Percentiles rank a stretch among this genome's conserved stretches.
These are phyloP conservation scores for Manihot esculenta DNA, from an alignment of 441 rosid genomes.

Conservation along the genomic window DNA sequence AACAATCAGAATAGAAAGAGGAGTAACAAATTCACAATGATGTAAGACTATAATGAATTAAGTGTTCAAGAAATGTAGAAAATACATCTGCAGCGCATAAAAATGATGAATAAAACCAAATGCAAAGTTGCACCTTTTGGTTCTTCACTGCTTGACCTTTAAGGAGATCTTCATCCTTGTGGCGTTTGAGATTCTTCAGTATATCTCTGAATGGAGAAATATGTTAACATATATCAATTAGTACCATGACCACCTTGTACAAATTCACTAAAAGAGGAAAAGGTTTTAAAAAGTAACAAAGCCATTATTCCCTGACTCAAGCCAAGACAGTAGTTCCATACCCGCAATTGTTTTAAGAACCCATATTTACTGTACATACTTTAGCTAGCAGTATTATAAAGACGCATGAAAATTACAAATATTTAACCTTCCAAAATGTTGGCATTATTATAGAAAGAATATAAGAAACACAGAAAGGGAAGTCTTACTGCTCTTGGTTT, in stretches of 20 bases:
- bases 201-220: constrained; percentile 45
- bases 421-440: too few relatives aligned
- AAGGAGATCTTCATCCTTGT: constrained; percentile 76
- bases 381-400: too few relatives aligned
- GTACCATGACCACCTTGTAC: background rate
- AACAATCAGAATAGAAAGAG: background rate
- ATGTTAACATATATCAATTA: background rate
- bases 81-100: background rate
- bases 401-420: too few relatives aligned
- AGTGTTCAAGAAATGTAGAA: background rate
- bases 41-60: background rate
- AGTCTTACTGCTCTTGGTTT: constrained; percentile 69
- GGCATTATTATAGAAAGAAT: background rate
- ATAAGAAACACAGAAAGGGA: background rate
- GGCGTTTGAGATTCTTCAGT: constrained; percentile 66
- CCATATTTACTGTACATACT: background rate
- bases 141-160: constrained; percentile 95
- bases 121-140: constrained; percentile 56
- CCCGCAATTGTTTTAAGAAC: background rate
- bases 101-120: background rate
- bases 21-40: background rate
- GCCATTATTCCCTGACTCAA: background rate
- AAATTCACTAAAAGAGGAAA: background rate
- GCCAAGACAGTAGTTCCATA: background rate
- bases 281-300: too few relatives aligned